Base-by-base conservation (phyloP, 208 protist genomes). In the Trypanosoma platydactyli region DNA sequence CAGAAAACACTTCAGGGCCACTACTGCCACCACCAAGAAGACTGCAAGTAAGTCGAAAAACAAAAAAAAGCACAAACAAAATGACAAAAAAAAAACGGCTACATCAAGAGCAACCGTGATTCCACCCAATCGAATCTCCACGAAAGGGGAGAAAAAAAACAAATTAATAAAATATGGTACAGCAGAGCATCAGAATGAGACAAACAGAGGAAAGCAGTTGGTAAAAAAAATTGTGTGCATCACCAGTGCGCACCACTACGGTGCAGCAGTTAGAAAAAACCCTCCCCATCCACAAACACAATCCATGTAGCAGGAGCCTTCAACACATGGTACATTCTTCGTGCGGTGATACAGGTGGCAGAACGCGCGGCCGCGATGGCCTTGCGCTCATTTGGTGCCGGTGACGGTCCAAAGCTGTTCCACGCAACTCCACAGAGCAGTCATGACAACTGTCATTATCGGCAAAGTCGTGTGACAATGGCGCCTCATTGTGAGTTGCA, bases 341-440 rank as follows among this genome's bases (percentile, higher is more conserved):
- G 33, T 67, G 50, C 24, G 62, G 51, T 27, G 22, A 33, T 27
- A 20, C n/a, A 15, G 13, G 20, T 48, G 62, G 62, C 0, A 67
- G 20, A n/a, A 67, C 62, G 38, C 62, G 62, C 5, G 62, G 50
- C 16, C 50, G 48, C 49, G 62, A 67, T 15, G 62, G 50, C 30
- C 33, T 48, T 44, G 24, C 22, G 29, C 24, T 15, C 1, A 49
- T 38, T n/a, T n/a, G n/a, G n/a, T n/a, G n/a, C n/a, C n/a, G n/a
- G n/a, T n/a, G n/a, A n/a, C n/a, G n/a, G n/a, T n/a, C n/a, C n/a
- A n/a, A n/a, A n/a, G n/a, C n/a, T n/a, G n/a, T n/a, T n/a, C n/a
- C n/a, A n/a, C n/a, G n/a, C n/a, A n/a, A n/a, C n/a, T n/a, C n/a
- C n/a, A n/a, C n/a, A n/a, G n/a, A n/a, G n/a, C 13, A 7, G 7